Base-by-base conservation (phyloP, 2,329 filamentous ascomycete species). In the Hymenoscyphus infarciens region DNA sequence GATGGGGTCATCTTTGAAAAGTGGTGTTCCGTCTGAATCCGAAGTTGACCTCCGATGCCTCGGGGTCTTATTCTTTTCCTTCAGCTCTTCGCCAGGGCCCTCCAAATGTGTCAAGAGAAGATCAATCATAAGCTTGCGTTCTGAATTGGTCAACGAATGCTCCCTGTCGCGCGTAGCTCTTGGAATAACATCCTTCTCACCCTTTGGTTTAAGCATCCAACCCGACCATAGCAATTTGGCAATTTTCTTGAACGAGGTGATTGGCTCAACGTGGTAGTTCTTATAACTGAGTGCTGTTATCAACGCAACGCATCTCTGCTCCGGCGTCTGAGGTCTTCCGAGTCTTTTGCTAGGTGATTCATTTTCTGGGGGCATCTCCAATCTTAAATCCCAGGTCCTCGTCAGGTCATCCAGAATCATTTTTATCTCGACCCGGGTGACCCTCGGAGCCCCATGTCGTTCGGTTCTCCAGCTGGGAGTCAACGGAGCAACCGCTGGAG, bases 201-300 rank as follows among this genome's bases (percentile, higher is more conserved):
- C 66, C 11, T 60, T 61, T 2, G 62, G 63, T 33, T 67, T 65
- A 15, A 29, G 11, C 11, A 63, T 53, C 66, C 66, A 67, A 5
- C 57, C 56, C n/a, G 33, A 55, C 13, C 53, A 62, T n/a, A 59
- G 13, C 0, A 7, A 16, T 11, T 39, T 11, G 1, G 63, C 66
- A 39, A 38, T 10, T 22, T 38, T 22, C n/a, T 42, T 29, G 31
- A 66, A 67, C 8, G 42, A 15, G 27, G 29, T 56, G 8, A 62
- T 13, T 19, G 57, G 33, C 5, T 33, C 22, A 11, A 56, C 15
- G 3, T 57, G 29, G 3, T 27, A 31, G 2, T 61, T 49, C 33
- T 61, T 63, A 57, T n/a, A 38, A 15, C 31, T 31, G 1, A 67
- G 58, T 35, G 57, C 31, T n/a, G 27, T 60, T 15, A 67, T 63